Conservation (phyloP, 1,284 basidiomycete genomes). For the Wallemia hederae region DNA sequence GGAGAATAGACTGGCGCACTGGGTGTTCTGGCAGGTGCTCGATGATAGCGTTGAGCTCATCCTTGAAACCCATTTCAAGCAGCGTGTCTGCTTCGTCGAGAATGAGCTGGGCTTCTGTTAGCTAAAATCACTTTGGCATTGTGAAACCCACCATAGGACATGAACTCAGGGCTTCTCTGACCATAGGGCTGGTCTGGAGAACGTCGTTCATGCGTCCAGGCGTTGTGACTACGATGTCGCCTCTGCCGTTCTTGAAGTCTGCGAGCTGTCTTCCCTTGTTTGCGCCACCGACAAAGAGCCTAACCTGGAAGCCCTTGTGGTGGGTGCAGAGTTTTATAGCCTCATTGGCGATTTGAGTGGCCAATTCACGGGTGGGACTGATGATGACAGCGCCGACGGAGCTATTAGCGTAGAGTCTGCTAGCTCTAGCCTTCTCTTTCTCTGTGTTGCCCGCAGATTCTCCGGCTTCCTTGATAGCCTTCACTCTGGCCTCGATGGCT, state of each 20-base stretch:
- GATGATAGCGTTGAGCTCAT: constrained; percentile 53
- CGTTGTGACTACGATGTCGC: constrained; percentile 21
- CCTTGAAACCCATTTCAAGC: constrained; percentile 83
- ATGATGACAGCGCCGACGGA: constrained; percentile 50
- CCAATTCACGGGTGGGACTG: constrained; percentile 78
- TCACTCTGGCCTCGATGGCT: constrained; percentile 30
- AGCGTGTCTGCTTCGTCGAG: constrained; percentile 89
- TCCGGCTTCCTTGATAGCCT: constrained; percentile 8
- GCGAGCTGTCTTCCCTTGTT: constrained; percentile 35
- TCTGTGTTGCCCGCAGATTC: constrained; percentile 10
- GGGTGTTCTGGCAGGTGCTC: constrained; percentile 33
- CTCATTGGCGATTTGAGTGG: constrained; percentile 73
- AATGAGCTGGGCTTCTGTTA: constrained; percentile 28
- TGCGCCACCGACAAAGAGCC: constrained; percentile 52
- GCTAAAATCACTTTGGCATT: not conserved
- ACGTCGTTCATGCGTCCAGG: constrained; percentile 22
- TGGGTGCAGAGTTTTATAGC: constrained; percentile 37
- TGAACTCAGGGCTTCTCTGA: not conserved
- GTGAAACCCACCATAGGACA: not conserved
- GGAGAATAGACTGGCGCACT: constrained; percentile 66
- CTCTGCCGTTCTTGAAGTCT: constrained; percentile 27
- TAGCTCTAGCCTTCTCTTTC: constrained; percentile 10
- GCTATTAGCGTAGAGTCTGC: constrained; percentile 1
- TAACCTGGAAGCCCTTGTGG: constrained; percentile 36
- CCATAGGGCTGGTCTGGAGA: constrained; percentile 11